Conservation (phyloP, 352 stramenopile species). For the Globisporangium spinosum region DNA sequence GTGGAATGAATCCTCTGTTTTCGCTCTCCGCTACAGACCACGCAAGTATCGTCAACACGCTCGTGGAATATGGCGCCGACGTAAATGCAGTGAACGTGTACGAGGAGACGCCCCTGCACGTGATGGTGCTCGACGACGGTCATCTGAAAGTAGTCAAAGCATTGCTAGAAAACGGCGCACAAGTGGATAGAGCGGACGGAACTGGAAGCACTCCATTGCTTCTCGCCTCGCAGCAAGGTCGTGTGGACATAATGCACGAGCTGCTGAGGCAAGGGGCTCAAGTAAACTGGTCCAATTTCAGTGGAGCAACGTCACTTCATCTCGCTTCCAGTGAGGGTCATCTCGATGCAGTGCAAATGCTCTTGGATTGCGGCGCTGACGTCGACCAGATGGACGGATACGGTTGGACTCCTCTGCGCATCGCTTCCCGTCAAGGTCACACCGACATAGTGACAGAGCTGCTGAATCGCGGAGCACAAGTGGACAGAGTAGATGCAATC, state of each 20-base stretch:
- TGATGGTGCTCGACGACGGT: neutral
- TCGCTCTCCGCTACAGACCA: neutral
- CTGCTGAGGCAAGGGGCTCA: neutral
- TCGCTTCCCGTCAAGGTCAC: neutral
- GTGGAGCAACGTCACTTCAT: neutral
- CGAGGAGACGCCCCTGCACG: neutral
- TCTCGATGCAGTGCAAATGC: neutral
- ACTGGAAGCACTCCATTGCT: neutral
- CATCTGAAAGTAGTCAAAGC: neutral
- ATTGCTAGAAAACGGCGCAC: neutral
- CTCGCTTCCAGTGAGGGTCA: neutral
- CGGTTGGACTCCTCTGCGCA: slow-evolving; percentile 1
- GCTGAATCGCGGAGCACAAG: neutral
- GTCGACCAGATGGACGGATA: neutral
- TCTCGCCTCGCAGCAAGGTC: slow-evolving; percentile 3
- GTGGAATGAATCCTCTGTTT: neutral
- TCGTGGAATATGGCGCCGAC: neutral
- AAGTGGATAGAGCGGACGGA: neutral
- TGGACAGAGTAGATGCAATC: neutral
- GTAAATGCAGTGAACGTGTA: neutral
- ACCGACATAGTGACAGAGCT: slow-evolving; percentile 1
- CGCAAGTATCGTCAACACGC: neutral
- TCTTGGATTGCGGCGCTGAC: neutral
- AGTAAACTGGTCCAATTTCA: neutral
- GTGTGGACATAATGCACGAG: neutral